Percentiles rank a stretch among this genome's conserved stretches.
Conservation (phyloP, 306 rosid species). For the Sindora glabra region DNA sequence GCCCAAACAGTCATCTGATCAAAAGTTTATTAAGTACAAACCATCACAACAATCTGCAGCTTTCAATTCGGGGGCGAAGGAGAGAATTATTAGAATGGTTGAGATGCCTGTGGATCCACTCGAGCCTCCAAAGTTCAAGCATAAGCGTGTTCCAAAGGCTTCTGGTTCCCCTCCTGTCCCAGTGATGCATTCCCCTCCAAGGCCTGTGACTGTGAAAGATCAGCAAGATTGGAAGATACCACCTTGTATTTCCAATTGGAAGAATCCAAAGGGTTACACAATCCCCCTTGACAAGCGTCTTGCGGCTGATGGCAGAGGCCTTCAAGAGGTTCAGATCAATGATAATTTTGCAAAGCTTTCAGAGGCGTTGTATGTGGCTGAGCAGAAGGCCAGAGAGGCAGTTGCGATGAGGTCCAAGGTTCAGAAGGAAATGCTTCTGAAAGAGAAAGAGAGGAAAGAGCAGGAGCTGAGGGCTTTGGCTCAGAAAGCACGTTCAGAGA, state of each 20-base stretch:
- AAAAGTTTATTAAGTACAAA: constrained; percentile 76
- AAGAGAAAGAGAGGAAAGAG: constrained; percentile 89
- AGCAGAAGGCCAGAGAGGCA: constrained; percentile 94
- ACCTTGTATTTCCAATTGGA: constrained; percentile 90
- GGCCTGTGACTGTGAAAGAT: constrained; percentile 87
- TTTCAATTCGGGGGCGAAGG: constrained; percentile 80
- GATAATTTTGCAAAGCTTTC: constrained; percentile 84
- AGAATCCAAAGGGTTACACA: constrained; percentile 88
- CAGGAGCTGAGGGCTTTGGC: constrained; percentile 75
- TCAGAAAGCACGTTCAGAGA: constrained; percentile 73
- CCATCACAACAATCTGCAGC: constrained; percentile 80
- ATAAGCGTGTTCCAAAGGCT: constrained; percentile 89
- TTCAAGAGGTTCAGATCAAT: constrained; percentile 82
- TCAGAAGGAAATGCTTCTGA: constrained; percentile 80
- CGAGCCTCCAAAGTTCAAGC: constrained; percentile 85
- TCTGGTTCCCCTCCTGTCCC: constrained; percentile 91
- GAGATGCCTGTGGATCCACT: constrained; percentile 93
- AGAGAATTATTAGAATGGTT: constrained; percentile 83
- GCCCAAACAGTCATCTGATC: constrained; percentile 57
- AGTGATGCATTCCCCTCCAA: constrained; percentile 86
- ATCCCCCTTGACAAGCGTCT: constrained; percentile 91
- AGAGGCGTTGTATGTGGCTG: constrained; percentile 74
- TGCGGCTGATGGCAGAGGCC: constrained; percentile 82
- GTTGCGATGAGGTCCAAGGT: constrained; percentile 89
- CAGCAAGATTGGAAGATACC: constrained; percentile 97